Conservation (phyloP, 2,329 filamentous ascomycete species). For the Scopulariopsis brevicaulis region DNA sequence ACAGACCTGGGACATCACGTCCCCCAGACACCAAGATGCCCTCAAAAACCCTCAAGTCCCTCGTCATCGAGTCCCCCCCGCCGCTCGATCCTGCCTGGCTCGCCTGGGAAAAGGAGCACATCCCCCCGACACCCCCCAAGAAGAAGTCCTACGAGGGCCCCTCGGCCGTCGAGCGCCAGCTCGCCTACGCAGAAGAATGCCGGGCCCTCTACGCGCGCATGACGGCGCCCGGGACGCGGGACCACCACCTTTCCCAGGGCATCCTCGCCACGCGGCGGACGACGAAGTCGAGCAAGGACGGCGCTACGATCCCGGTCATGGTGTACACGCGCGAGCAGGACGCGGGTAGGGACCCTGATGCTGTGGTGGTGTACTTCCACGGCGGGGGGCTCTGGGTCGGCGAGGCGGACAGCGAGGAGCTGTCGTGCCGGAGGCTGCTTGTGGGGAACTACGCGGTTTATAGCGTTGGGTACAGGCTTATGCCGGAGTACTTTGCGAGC, state of each 20-base stretch:
- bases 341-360: constrained; percentile 7
- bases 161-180: constrained; percentile 20
- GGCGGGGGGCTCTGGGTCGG: constrained; percentile 35
- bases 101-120: constrained; percentile 19
- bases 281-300: constrained; percentile 20
- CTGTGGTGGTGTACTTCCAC: constrained; percentile 32
- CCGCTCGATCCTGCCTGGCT: constrained; percentile 28
- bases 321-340: constrained; percentile 15
- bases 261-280: constrained; percentile 17
- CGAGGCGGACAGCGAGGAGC: constrained; percentile 35
- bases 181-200: constrained; percentile 27
- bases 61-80: constrained; percentile 20
- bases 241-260: constrained; percentile 22
- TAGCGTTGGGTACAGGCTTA: constrained; percentile 33
- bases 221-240: constrained; percentile 20
- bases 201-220: constrained; percentile 22
- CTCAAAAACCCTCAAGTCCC: constrained; percentile 8
- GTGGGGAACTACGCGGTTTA: constrained; percentile 21
- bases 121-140: constrained; percentile 11
- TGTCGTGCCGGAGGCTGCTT: constrained; percentile 29
- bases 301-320: constrained; percentile 22
- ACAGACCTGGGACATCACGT: constrained; percentile 1
- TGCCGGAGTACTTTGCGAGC: constrained; percentile 24
- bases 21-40: constrained; percentile 1
- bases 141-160: constrained; percentile 16